Evolutionary conservation across 1,139 yeast genomes (phyloP), one percentile per base, ranked within the genome.

Genomic region (Casaregolazyma suthepensis): DNA sequence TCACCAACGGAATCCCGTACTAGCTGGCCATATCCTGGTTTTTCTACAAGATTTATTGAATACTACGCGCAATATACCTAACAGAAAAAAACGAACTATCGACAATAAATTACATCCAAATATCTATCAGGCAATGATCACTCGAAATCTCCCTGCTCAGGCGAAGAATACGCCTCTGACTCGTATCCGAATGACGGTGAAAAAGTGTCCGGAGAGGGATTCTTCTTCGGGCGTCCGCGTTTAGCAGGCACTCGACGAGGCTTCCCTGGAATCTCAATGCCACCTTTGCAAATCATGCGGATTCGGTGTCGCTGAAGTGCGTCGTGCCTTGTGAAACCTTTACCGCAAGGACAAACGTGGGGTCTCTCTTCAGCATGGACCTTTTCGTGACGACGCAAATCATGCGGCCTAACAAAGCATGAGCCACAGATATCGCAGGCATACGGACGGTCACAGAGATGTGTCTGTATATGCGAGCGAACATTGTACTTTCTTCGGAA

Each of bases 391-490:
- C 99, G 79, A 56, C 90, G 81, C 62, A 94, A 75, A 70, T 94
- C 99, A 67, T 94, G 99, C 60, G 94, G 96, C 48, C 96, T 75
- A 15, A 87, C 96, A 71, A 87, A 87, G 50, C 83, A 77, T 59
- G 87, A 84, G 5, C 71, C 70, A 63, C 85, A 80, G 12, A 63
- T 61, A 3, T 82, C 80, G 67, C 93, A 87, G 2, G 68, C 57
- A 64, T 86, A 83, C 4, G 99, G 99, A 54, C 98, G 75, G 69
- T 94, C 99, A 67, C 94, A 85, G 52, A 94, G 73, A 75, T 94
- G 99, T 0, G 99, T 94, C 68, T 94, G 99, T 54, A 94, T 91
- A 68, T 94, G 99, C 0, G 97, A 89, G 57, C 98, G 77, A n/a
- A 89, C 90, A 66, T 94, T 94, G 71, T 94, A 94, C 50, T 96